A percentile compares a stretch with the other conserved stretches of the same genome.
phyloP scores from a whole-genome alignment of 495 filamentous ascomycete species.

The Talaromyces ruber region DNA sequence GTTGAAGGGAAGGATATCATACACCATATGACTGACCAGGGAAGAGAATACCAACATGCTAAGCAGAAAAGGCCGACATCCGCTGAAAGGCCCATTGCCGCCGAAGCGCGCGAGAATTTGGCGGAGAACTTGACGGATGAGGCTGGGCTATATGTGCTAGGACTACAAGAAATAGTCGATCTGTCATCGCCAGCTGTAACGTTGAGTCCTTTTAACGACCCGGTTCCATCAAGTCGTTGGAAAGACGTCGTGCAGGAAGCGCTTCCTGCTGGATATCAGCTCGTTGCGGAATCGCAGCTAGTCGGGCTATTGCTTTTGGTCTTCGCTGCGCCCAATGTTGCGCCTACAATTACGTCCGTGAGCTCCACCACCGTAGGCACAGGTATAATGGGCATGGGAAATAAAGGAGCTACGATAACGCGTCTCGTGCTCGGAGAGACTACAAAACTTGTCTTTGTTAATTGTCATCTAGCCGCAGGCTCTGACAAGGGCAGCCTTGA shows the following conservation, averaged over 20 bases:
- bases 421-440: constrained; percentile 85
- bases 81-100: background rate
- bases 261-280: constrained; percentile 66
- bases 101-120: constrained; percentile 1
- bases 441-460: constrained; percentile 79
- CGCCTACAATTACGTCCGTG: constrained; percentile 62
- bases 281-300: constrained; percentile 74
- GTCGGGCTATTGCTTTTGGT: constrained; percentile 79
- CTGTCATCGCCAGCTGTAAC: constrained; percentile 59
- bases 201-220: constrained; percentile 64
- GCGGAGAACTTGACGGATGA: constrained; percentile 35
- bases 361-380: constrained; percentile 76
- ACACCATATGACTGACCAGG: background rate
- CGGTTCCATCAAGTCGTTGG: constrained; percentile 62
- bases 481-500: constrained; percentile 69
- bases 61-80: constrained; percentile 12
- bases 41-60: constrained; percentile 8
- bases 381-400: constrained; percentile 84
- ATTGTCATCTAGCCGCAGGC: constrained; percentile 84
- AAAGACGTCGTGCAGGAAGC: constrained; percentile 62
- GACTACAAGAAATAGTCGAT: constrained; percentile 88
- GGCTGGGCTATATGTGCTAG: constrained; percentile 82
- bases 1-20: constrained; percentile 55
- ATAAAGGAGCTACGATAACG: constrained; percentile 83
- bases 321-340: constrained; percentile 70